phyloP scores from a whole-genome alignment of 805 yeast species.

The Metschnikowia borealis region DNA sequence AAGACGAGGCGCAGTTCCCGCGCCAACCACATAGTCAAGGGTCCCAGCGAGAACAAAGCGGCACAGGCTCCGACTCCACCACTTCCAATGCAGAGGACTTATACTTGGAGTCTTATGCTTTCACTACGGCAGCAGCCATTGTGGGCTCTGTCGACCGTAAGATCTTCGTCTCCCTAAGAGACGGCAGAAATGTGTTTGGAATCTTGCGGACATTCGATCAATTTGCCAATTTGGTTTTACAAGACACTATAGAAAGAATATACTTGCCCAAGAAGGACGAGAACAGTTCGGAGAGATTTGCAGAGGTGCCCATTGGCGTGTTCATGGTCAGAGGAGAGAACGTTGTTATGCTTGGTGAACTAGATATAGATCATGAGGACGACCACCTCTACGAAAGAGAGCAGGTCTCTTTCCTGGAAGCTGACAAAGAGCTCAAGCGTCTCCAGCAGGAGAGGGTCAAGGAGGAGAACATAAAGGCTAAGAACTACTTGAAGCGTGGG shows the following conservation, averaged over 20 bases:
- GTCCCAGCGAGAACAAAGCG: conserved; percentile 1
- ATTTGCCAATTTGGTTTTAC: conserved; percentile 87
- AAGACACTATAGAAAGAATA: conserved; percentile 84
- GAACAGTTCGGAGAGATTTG: conserved; percentile 48
- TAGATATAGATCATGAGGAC: conserved; percentile 85
- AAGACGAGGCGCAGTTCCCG: conserved; percentile 5
- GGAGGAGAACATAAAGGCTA: conserved; percentile 43
- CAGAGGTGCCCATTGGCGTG: conserved; percentile 75
- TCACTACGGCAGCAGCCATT: conserved; percentile 86
- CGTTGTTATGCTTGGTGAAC: conserved; percentile 88
- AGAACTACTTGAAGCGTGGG: conserved; percentile 50
- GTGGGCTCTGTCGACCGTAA: conserved; percentile 81
- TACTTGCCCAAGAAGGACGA: conserved; percentile 47
- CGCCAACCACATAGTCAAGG: conserved; percentile 1
- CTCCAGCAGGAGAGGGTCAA: conserved; percentile 31
- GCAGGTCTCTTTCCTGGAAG: conserved; percentile 59
- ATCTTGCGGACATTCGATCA: conserved; percentile 93
- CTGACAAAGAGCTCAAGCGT: conserved; percentile 42
- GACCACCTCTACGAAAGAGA: conserved; percentile 54
- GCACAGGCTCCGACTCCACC: conserved; percentile 1
- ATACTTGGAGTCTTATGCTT: conserved; percentile 74
- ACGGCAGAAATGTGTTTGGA: conserved; percentile 85
- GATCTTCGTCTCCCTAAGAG: conserved; percentile 81
- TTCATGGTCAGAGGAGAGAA: conserved; percentile 94
- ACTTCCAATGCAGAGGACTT: conserved; percentile 48